phyloP scores from a whole-genome alignment of 805 yeast genomes.

The Myxozyma vanderwaltii region DNA sequence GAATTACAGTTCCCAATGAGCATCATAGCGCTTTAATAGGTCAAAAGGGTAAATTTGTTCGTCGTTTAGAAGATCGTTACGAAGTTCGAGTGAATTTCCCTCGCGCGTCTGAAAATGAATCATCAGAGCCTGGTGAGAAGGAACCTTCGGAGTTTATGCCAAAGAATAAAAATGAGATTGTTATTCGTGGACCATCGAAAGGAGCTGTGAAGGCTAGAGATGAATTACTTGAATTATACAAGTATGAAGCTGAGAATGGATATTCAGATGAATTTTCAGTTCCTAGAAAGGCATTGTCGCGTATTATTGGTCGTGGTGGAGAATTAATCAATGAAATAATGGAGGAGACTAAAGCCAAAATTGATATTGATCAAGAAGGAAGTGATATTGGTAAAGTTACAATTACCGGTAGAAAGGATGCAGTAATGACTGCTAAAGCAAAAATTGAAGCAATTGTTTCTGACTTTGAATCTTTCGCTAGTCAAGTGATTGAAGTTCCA shows the following conservation, averaged over 20 bases:
- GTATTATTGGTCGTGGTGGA: constrained; percentile 88
- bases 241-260: constrained; percentile 86
- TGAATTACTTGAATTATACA: constrained; percentile 78
- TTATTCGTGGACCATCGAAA: constrained; percentile 84
- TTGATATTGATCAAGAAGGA: constrained; percentile 46
- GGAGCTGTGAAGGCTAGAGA: constrained; percentile 82
- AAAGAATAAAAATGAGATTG: constrained; percentile 57
- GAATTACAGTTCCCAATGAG: constrained; percentile 69
- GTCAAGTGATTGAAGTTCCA: constrained; percentile 63
- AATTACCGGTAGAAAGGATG: constrained; percentile 75
- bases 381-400: constrained; percentile 56
- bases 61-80: constrained; percentile 85
- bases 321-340: constrained; percentile 79
- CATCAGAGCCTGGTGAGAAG: constrained; percentile 1
- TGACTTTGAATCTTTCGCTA: constrained; percentile 63
- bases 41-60: constrained; percentile 73
- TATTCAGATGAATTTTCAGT: constrained; percentile 63
- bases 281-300: constrained; percentile 73
- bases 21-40: constrained; percentile 86
- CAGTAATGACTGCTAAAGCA: constrained; percentile 69
- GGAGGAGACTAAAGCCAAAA: constrained; percentile 58
- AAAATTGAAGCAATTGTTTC: constrained; percentile 64
- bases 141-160: constrained; percentile 27
- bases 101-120: constrained; percentile 38
- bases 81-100: constrained; percentile 81